Evolutionary conservation across 1,139 yeast species (phyloP).

Genomic region (Pichia sp.): DNA sequence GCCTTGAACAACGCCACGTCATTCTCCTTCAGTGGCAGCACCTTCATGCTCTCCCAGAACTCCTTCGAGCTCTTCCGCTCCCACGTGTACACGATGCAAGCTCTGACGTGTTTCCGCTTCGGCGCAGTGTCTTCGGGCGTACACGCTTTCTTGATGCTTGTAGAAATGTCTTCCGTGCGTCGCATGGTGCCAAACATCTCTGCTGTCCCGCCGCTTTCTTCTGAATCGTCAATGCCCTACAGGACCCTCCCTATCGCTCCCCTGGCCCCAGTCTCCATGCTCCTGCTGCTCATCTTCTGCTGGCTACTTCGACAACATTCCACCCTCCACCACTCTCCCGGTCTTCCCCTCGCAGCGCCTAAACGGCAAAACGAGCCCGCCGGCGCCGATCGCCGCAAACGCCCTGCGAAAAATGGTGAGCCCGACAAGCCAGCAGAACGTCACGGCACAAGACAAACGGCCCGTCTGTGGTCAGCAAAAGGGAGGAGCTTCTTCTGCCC

Average conservation of each 20-base stretch:
- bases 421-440: too few species aligned
- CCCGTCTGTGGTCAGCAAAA: neutral
- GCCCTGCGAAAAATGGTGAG: too few species aligned
- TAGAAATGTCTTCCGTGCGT: constrained; percentile 48
- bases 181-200: constrained; percentile 20
- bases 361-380: too few species aligned
- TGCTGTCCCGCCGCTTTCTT: neutral
- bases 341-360: neutral
- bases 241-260: neutral
- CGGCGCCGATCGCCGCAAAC: too few species aligned
- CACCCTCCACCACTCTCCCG: neutral
- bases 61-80: constrained; percentile 84
- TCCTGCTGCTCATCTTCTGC: neutral
- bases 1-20: constrained; percentile 85
- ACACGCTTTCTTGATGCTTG: constrained; percentile 81
- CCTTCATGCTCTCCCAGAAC: constrained; percentile 81
- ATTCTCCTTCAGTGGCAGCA: constrained; percentile 75
- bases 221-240: neutral
- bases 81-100: constrained; percentile 95
- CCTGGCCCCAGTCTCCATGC: neutral
- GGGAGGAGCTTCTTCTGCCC: neutral
- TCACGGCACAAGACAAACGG: too few species aligned
- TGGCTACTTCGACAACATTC: neutral
- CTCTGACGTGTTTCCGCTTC: constrained; percentile 89
- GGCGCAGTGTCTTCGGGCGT: constrained; percentile 87